Percentiles rank a stretch among this genome's conserved stretches.
These are phyloP conservation scores for Incumbomyces delicatus DNA, from an alignment of 2,329 filamentous ascomycete species.

Conservation along the genomic window DNA sequence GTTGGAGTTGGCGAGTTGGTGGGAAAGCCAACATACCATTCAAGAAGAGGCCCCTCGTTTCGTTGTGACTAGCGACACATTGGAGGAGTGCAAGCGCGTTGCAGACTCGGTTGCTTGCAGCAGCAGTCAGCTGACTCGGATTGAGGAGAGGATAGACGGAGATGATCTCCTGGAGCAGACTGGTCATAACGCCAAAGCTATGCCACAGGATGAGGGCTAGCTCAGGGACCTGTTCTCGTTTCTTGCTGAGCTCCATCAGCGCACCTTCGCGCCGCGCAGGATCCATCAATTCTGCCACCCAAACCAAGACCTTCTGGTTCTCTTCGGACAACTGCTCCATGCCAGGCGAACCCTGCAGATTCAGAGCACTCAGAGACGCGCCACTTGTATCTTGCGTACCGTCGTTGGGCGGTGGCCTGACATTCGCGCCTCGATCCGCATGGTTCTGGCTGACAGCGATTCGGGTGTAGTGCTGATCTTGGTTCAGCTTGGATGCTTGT, in stretches of 20 bases:
- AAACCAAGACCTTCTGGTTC: constrained; percentile 82
- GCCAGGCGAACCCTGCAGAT: constrained; percentile 21
- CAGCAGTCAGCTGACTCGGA: constrained; percentile 90
- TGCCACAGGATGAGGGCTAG: constrained; percentile 95
- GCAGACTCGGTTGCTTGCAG: constrained; percentile 94
- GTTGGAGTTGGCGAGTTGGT: not conserved
- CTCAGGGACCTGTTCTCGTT: constrained; percentile 94
- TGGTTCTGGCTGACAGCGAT: constrained; percentile 57
- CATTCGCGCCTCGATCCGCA: constrained; percentile 9
- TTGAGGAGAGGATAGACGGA: constrained; percentile 96
- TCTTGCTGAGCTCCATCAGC: constrained; percentile 92
- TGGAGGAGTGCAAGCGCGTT: constrained; percentile 92
- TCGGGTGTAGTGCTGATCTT: constrained; percentile 57
- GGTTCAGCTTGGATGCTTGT: constrained; percentile 28
- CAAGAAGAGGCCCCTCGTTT: constrained; percentile 85
- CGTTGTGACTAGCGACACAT: constrained; percentile 94
- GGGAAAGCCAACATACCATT: constrained; percentile 54
- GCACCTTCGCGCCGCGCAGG: constrained; percentile 81
- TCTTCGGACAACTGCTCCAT: constrained; percentile 72
- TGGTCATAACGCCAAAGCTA: constrained; percentile 99
- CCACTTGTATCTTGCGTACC: constrained; percentile 12
- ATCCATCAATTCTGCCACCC: constrained; percentile 84
- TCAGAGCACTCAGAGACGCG: constrained; percentile 14
- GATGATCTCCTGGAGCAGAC: constrained; percentile 93
- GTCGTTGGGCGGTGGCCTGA: constrained; percentile 16